Evolutionary conservation across 2,329 filamentous ascomycete genomes (phyloP).

Genomic region (Hypoxylon sp.): DNA sequence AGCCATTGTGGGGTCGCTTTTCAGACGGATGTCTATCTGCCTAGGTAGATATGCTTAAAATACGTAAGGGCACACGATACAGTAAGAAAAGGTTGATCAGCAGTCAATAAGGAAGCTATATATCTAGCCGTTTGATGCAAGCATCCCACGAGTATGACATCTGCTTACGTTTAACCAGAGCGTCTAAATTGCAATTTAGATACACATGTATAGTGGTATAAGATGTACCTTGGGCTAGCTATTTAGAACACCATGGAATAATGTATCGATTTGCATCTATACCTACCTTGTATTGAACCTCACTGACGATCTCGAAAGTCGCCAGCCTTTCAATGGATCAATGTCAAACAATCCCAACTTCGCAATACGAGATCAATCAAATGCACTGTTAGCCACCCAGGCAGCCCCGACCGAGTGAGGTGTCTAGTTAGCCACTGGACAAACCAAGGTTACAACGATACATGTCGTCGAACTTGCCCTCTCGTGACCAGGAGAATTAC

Average conservation of each 20-base stretch:
- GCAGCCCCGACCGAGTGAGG: background rate
- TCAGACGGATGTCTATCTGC: background rate
- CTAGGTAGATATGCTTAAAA: background rate
- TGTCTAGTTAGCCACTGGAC: background rate
- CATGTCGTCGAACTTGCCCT: background rate
- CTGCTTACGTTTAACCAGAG: background rate
- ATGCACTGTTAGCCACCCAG: background rate
- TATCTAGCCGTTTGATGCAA: conserved; percentile 3
- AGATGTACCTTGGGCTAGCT: background rate
- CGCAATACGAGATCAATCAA: background rate
- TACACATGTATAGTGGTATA: background rate
- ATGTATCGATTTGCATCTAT: background rate
- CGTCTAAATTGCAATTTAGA: background rate
- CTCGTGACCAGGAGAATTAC: background rate
- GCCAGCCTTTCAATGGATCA: background rate
- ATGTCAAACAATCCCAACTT: background rate
- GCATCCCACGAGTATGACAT: conserved; percentile 10
- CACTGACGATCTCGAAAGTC: background rate
- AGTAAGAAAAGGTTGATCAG: conserved; percentile 4
- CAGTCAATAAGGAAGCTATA: conserved; percentile 7
- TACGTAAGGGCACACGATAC: conserved; percentile 17
- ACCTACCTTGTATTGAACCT: background rate
- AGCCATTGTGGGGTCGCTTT: background rate
- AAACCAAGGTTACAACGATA: background rate
- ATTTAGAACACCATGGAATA: background rate